phyloP scores from a whole-genome alignment of 371 early-diverging fungal species.

The Mucor racemosus region DNA sequence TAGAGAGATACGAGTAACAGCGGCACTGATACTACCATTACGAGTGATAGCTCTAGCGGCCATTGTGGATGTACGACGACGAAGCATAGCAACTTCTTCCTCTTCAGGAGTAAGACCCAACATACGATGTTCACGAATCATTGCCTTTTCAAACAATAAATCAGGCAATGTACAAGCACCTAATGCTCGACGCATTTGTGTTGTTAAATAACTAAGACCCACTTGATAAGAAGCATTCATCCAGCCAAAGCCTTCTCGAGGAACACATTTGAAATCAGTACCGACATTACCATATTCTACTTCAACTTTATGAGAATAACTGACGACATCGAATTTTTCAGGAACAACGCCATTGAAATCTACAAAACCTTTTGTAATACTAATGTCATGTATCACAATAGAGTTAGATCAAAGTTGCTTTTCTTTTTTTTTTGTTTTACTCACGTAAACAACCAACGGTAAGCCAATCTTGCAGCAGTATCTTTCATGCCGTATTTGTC shows the following conservation, averaged over 20 bases:
- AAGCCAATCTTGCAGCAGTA: conserved; percentile 83
- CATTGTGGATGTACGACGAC: conserved; percentile 30
- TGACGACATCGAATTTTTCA: conserved; percentile 95
- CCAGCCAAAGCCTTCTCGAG: conserved; percentile 98
- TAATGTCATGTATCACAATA: conserved; percentile 15
- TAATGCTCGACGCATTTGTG: conserved; percentile 81
- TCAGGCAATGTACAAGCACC: conserved; percentile 86
- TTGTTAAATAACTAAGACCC: conserved; percentile 79
- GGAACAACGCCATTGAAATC: conserved; percentile 98
- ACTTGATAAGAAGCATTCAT: conserved; percentile 95
- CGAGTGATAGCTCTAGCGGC: conserved; percentile 28
- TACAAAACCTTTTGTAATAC: conserved; percentile 91
- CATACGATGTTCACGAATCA: conserved; percentile 42
- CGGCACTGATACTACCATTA: conserved; percentile 32
- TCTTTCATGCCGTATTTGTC: conserved; percentile 81
- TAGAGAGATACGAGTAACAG: conserved; percentile 33
- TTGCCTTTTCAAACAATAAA: conserved; percentile 58
- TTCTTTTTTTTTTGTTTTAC: conserved; percentile 19
- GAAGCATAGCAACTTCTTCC: conserved; percentile 19
- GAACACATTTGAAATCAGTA: conserved; percentile 91
- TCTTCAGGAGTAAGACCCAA: conserved; percentile 32
- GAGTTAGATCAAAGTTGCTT: not conserved
- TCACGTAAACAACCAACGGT: conserved; percentile 94
- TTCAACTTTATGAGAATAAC: conserved; percentile 87
- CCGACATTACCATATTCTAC: conserved; percentile 98